Conservation (phyloP, 768 basidiomycete genomes). For the Mrakia blollopis region DNA sequence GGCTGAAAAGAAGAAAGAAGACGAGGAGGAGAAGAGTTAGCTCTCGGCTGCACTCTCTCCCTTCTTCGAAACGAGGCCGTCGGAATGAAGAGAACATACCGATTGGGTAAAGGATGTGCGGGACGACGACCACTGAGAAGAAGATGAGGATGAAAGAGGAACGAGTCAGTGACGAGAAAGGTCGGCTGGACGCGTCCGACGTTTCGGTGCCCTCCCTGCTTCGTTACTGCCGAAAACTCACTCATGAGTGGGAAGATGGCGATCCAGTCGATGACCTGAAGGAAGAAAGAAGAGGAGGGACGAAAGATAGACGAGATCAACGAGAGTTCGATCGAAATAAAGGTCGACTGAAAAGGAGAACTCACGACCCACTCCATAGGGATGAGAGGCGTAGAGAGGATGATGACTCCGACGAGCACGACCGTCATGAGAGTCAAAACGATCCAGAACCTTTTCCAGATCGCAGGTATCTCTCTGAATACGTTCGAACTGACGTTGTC, state of each 20-base stretch:
- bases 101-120: conserved; percentile 55
- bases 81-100: too few relatives aligned
- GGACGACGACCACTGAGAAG: neutral
- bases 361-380: conserved; percentile 7
- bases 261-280: conserved; percentile 15
- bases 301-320: neutral
- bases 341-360: neutral
- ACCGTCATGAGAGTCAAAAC: conserved; percentile 15
- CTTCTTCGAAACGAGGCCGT: too few relatives aligned
- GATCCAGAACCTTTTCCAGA: conserved; percentile 24
- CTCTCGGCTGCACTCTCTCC: too few relatives aligned
- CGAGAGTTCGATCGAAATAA: neutral
- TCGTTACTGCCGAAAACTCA: too few relatives aligned
- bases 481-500: conserved; percentile 17
- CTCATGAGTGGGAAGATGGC: neutral
- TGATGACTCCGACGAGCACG: conserved; percentile 13
- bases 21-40: too few relatives aligned
- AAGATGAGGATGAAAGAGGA: too few relatives aligned
- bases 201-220: too few relatives aligned
- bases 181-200: too few relatives aligned
- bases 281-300: too few relatives aligned
- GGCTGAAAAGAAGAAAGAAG: conserved; percentile 42
- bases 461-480: conserved; percentile 17
- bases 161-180: too few relatives aligned
- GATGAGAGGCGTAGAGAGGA: conserved; percentile 8